Base-by-base conservation (phyloP, 805 yeast genomes). In the Allodekkera sacchari region DNA sequence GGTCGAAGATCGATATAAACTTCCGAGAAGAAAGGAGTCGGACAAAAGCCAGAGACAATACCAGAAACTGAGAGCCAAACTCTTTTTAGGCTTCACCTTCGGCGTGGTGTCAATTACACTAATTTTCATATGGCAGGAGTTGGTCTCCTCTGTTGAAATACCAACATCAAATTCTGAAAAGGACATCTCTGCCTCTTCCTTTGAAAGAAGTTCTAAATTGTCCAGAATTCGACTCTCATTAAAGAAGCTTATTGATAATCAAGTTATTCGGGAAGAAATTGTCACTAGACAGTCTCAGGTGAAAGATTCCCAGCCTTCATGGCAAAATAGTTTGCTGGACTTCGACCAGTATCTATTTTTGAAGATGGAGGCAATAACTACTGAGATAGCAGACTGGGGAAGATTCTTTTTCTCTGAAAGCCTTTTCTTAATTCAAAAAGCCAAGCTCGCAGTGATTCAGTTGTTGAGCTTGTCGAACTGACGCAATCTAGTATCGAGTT, bases 51-150 rank as follows among this genome's bases (percentile, higher is more conserved):
- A 12, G 26, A 18, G 27, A 23, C 10, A 36, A 38, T 10, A 35
- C 35, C n/a, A 31, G 16, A 7, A 14, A 5, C 27, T 44, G 7
- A 41, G 41, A 26, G 41, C 36, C 4, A 43, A 39, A 18, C 28
- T 53, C 16, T 20, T 47, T 13, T 22, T 48, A 8, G 55, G 59
- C 3, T 38, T 52, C 5, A 39, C 59, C 3, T 42, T 53, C 16
- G 57, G 60, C 3, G 36, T 49, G 30, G 37, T 52, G 12, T 45
- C 59, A 18, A 24, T 55, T n/a, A 49, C 58, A 6, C 12, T 52
- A 9, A 37, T 49, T n/a, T 26, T 50, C 16, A 33, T 53, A 10
- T 53, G 51, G 49, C 45, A 37, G 29, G 53, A 49, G 28, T 27
- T 38, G n/a, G n/a, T 23, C 3, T 8, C 18, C 13, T 28, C 13